Evolutionary conservation across 176 grass and related monocot species (phyloP).

Genomic region (Dactylis glomerata): DNA sequence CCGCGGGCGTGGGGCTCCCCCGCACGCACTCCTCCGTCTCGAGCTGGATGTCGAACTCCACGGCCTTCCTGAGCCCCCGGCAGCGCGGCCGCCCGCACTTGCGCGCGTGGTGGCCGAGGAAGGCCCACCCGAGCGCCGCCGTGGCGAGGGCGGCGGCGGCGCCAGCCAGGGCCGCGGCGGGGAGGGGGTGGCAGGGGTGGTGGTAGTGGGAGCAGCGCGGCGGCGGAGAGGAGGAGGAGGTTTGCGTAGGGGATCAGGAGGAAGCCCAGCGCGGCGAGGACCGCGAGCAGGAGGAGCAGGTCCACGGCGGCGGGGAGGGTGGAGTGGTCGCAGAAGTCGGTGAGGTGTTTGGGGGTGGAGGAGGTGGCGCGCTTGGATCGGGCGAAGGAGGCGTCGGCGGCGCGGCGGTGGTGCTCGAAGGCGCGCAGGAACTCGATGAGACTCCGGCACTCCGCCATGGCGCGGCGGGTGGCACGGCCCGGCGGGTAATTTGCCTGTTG

Average conservation of each 20-base stretch:
- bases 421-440: conserved; percentile 95
- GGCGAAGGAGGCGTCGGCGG: conserved; percentile 35
- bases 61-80: conserved; percentile 79
- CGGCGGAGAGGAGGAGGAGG: conserved; percentile 25
- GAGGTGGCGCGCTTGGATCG: conserved; percentile 41
- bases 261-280: conserved; percentile 62
- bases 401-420: conserved; percentile 85
- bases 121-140: conserved; percentile 52
- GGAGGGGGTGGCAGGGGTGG: conserved; percentile 43
- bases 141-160: conserved; percentile 35
- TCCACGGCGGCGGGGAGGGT: conserved; percentile 67
- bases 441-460: conserved; percentile 96
- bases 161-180: conserved; percentile 50
- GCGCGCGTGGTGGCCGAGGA: conserved; percentile 73
- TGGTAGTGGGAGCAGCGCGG: conserved; percentile 57
- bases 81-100: conserved; percentile 92
- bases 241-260: conserved; percentile 57
- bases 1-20: conserved; percentile 30
- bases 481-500: background rate
- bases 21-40: conserved; percentile 98
- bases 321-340: conserved; percentile 69
- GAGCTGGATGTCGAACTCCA: conserved; percentile 96
- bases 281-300: conserved; percentile 63
- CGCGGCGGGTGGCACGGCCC: background rate
- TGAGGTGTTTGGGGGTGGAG: background rate